Percentiles rank a stretch among this genome's conserved stretches.
Conservation (phyloP, 2,329 filamentous ascomycete species). For the Knoxdaviesia capensis region DNA sequence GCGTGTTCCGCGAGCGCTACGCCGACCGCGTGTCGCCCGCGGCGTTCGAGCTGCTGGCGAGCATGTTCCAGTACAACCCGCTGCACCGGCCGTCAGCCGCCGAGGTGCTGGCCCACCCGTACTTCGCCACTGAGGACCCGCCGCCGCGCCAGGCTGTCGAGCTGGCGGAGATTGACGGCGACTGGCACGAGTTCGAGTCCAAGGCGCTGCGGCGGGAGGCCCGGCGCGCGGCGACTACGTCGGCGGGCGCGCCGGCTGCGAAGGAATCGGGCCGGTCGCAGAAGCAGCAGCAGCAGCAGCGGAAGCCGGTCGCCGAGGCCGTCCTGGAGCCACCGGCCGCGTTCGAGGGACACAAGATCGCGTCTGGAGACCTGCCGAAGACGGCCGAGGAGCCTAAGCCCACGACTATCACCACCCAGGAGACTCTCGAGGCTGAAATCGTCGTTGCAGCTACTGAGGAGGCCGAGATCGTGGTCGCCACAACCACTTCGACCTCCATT, state of each 20-base stretch:
- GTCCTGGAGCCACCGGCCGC: no score
- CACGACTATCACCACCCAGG: no score
- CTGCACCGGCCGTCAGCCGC: conserved; percentile 62
- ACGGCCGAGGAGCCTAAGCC: no score
- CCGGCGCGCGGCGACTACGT: conserved; percentile 30
- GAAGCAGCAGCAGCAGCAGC: conserved; percentile 3
- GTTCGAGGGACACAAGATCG: no score
- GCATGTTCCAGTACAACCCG: conserved; percentile 85
- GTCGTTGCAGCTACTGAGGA: no score
- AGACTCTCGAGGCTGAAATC: no score
- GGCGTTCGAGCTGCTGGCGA: conserved; percentile 62
- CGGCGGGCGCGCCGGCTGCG: conserved; percentile 23
- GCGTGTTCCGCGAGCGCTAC: conserved; percentile 69
- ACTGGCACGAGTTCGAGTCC: conserved; percentile 98
- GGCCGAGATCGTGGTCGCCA: no score
- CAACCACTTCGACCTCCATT: no score
- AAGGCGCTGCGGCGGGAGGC: conserved; percentile 86
- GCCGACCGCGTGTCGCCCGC: conserved; percentile 54
- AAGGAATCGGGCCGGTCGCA: conserved; percentile 13
- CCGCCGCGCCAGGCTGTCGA: conserved; percentile 33
- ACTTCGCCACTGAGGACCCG: conserved; percentile 73
- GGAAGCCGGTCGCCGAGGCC: no score
- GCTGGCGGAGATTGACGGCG: conserved; percentile 63
- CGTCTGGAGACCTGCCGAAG: no score
- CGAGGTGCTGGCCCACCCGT: conserved; percentile 68